Percentiles rank a stretch among this genome's conserved stretches.
These are phyloP conservation scores for Fistulifera solaris DNA, from an alignment of 108 stramenopile genomes.

Conservation along the genomic window DNA sequence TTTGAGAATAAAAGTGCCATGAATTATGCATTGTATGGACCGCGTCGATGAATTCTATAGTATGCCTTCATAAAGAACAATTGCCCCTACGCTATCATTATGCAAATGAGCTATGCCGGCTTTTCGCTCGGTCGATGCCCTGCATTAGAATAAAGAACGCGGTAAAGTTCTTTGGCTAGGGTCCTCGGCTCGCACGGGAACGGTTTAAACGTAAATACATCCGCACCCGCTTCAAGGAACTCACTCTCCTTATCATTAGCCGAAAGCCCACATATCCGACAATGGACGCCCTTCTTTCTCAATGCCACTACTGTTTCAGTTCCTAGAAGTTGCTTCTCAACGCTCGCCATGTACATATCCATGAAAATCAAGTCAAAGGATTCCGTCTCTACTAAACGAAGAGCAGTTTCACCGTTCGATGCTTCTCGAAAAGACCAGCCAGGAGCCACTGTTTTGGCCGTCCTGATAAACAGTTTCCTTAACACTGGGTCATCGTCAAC, in stretches of 20 bases:
- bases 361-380: conserved; percentile 16
- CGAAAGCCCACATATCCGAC: conserved; percentile 19
- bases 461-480: conserved; percentile 15
- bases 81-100: no score
- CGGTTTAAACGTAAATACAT: conserved; percentile 47
- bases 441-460: conserved; percentile 6
- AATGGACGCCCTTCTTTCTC: conserved; percentile 5
- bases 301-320: conserved; percentile 12
- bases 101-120: no score
- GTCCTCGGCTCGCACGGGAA: conserved; percentile 28
- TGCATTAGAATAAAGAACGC: not conserved
- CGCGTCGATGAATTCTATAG: no score
- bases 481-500: conserved; percentile 21
- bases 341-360: conserved; percentile 22
- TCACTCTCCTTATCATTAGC: conserved; percentile 40
- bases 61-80: no score
- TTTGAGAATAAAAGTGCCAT: no score
- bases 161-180: not conserved
- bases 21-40: no score
- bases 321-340: conserved; percentile 17
- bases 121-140: no score
- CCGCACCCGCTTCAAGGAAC: conserved; percentile 40
- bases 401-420: conserved; percentile 22
- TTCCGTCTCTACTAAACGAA: conserved; percentile 5
- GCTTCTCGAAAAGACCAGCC: conserved; percentile 17